Evolutionary conservation across 495 filamentous ascomycete genomes (phyloP).

Genomic region (Aspergillus olivimuriae): DNA sequence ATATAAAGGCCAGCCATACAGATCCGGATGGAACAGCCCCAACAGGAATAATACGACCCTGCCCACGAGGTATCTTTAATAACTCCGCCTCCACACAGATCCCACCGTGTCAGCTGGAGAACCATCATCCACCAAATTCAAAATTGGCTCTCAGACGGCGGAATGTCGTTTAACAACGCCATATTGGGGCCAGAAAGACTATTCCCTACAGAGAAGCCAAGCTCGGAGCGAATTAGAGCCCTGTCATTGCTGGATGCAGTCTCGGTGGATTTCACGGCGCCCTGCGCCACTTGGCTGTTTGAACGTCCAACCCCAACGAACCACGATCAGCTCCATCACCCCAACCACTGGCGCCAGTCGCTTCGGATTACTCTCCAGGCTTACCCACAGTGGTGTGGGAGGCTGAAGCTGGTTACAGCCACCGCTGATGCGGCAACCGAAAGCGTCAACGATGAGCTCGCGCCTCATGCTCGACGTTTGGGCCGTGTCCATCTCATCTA

Average conservation of each 20-base stretch:
- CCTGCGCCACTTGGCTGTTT: constrained; percentile 23
- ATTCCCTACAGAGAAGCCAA: constrained; percentile 4
- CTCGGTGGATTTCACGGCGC: constrained; percentile 16
- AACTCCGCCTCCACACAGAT: too few species aligned
- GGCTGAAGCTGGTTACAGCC: constrained; percentile 14
- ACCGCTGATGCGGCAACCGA: constrained; percentile 2
- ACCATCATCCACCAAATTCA: too few species aligned
- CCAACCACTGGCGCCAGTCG: constrained; percentile 17
- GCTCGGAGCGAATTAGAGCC: constrained; percentile 1
- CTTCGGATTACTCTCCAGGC: constrained; percentile 19
- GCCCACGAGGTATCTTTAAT: too few species aligned
- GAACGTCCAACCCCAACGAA: constrained; percentile 7
- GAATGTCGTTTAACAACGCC: not conserved
- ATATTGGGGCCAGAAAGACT: constrained; percentile 7
- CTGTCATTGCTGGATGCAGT: constrained; percentile 30
- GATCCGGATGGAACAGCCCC: too few species aligned
- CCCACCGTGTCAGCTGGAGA: too few species aligned
- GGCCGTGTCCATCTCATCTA: constrained; percentile 28
- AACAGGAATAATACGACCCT: too few species aligned
- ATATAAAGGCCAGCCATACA: too few species aligned
- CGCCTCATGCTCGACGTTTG: constrained; percentile 23
- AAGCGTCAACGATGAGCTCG: constrained; percentile 2
- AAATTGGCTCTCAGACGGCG: not conserved
- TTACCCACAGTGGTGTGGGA: constrained; percentile 30
- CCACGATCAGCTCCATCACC: constrained; percentile 3